phyloP scores from a whole-genome alignment of 495 filamentous ascomycete genomes.

The Tuber magnatum region DNA sequence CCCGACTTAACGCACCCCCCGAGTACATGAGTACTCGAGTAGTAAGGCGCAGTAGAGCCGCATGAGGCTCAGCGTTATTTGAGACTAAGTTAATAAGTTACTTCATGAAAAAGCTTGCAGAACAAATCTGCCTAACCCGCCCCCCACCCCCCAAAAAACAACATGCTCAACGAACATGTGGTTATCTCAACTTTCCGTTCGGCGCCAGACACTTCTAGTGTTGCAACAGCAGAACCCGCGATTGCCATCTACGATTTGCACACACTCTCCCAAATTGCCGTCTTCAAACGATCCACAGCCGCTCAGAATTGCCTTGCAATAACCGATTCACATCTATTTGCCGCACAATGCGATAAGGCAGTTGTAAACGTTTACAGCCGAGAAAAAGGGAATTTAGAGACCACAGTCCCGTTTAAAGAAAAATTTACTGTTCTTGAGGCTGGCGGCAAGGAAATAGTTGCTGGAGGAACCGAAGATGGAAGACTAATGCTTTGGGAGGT shows the following conservation, averaged over 20 bases:
- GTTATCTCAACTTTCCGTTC: slow-evolving; percentile 28
- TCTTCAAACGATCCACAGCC: slow-evolving; percentile 89
- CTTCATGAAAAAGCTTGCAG: slow-evolving; percentile 5
- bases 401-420: slow-evolving; percentile 75
- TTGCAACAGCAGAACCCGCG: slow-evolving; percentile 21
- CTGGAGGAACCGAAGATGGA: slow-evolving; percentile 80
- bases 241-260: slow-evolving; percentile 62
- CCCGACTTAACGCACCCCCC: too few relatives aligned
- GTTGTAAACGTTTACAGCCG: slow-evolving; percentile 86
- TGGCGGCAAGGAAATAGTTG: slow-evolving; percentile 57
- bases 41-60: too few relatives aligned
- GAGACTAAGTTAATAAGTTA: not conserved
- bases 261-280: slow-evolving; percentile 66
- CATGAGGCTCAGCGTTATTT: slow-evolving; percentile 21
- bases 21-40: too few relatives aligned
- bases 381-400: slow-evolving; percentile 75
- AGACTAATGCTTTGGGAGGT: slow-evolving; percentile 92
- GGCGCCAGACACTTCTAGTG: slow-evolving; percentile 19
- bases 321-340: slow-evolving; percentile 77
- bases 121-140: not conserved
- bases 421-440: slow-evolving; percentile 64
- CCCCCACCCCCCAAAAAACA: slow-evolving; percentile 5
- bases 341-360: slow-evolving; percentile 83
- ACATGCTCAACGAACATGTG: slow-evolving; percentile 39
- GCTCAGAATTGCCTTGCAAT: slow-evolving; percentile 69